phyloP scores from a whole-genome alignment of 257 asterid genomes.

The Rehmannia glutinosa region DNA sequence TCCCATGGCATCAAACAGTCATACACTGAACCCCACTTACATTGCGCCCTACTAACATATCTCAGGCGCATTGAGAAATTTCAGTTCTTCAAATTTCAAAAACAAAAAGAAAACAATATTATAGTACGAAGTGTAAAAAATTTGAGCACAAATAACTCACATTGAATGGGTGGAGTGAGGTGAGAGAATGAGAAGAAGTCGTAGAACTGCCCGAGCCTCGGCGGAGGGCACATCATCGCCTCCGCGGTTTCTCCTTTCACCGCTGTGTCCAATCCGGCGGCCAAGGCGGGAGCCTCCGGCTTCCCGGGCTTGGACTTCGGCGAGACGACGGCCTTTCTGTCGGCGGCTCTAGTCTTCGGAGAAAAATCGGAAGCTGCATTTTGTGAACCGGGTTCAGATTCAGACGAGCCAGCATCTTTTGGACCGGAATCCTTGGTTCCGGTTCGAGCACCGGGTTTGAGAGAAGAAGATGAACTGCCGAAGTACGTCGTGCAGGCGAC shows the following conservation, averaged over 20 bases:
- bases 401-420: not conserved
- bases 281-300: conserved; percentile 24
- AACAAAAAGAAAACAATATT: not conserved
- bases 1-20: not conserved
- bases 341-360: conserved; percentile 27
- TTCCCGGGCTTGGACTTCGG: conserved; percentile 35
- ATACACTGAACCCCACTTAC: no score
- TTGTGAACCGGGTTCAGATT: conserved; percentile 31
- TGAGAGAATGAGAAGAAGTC: conserved; percentile 82
- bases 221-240: conserved; percentile 74
- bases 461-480: conserved; percentile 49
- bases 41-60: no score
- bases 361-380: conserved; percentile 29
- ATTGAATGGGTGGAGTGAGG: conserved; percentile 81
- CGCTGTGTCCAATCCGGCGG: conserved; percentile 30
- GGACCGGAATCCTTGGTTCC: conserved; percentile 31
- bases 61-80: no score
- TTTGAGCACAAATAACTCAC: conserved; percentile 32
- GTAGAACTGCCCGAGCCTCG: conserved; percentile 72
- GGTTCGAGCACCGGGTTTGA: conserved; percentile 34
- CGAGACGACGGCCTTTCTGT: conserved; percentile 28
- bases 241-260: conserved; percentile 45
- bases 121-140: not conserved
- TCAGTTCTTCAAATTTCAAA: not conserved
- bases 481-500: conserved; percentile 67